Percentiles rank a stretch among this genome's conserved stretches.
Conservation (phyloP, 345 rosid species). For the Eucalyptus viminalis region DNA sequence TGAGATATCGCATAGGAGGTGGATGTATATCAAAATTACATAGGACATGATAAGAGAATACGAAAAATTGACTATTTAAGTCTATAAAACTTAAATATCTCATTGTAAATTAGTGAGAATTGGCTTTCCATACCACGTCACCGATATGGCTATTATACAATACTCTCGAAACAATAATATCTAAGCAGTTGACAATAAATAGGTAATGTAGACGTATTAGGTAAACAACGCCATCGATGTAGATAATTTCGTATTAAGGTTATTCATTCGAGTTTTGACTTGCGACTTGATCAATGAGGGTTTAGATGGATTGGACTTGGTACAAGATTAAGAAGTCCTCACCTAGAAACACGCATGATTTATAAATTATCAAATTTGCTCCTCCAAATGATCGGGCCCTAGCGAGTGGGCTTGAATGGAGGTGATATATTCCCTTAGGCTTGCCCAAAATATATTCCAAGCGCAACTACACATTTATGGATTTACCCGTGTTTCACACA, state of each 20-base stretch:
- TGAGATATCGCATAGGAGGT: neutral
- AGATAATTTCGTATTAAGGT: neutral
- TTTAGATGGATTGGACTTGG: neutral
- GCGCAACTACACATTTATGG: neutral
- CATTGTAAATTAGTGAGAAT: neutral
- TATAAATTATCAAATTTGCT: neutral
- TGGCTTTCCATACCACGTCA: neutral
- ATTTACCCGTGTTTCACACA: neutral
- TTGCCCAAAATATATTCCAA: neutral
- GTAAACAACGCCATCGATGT: rapidly evolving
- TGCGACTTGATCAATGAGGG: neutral
- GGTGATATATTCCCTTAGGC: neutral
- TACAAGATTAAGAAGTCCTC: neutral
- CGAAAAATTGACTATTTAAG: neutral
- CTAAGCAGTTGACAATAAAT: rapidly evolving
- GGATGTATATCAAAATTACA: neutral
- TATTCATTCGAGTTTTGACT: neutral
- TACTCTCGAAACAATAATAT: neutral
- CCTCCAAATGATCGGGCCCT: neutral
- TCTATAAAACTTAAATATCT: neutral
- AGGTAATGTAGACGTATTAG: neutral
- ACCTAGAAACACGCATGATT: neutral
- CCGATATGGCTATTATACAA: neutral
- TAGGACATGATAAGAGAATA: neutral
- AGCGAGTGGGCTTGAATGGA: neutral